A percentile compares a stretch with the other conserved stretches of the same genome.
phyloP scores from a whole-genome alignment of 2,329 filamentous ascomycete species.

The Septoria linicola region DNA sequence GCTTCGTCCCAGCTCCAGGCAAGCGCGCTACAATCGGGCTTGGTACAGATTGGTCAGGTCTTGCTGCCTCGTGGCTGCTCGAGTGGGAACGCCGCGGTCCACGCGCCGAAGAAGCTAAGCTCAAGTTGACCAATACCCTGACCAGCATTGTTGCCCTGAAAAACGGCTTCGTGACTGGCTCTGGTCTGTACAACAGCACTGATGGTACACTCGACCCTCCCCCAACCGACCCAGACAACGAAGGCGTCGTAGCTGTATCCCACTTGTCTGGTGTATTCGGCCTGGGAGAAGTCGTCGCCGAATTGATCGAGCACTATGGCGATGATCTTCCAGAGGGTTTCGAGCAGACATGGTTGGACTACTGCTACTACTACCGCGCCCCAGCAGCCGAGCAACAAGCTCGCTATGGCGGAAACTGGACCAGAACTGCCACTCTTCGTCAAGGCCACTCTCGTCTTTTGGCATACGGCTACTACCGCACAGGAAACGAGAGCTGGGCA shows the following conservation, averaged over 20 bases:
- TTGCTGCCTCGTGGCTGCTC: slow-evolving; percentile 59
- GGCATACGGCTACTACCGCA: slow-evolving; percentile 52
- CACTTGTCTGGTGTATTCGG: slow-evolving; percentile 61
- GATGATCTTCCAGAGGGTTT: slow-evolving; percentile 51
- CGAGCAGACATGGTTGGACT: slow-evolving; percentile 58
- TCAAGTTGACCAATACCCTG: slow-evolving; percentile 52
- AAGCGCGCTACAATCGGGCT: slow-evolving; percentile 52
- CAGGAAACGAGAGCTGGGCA: slow-evolving; percentile 50
- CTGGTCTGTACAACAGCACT: slow-evolving; percentile 52
- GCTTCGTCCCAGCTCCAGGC: slow-evolving; percentile 48
- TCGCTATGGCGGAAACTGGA: slow-evolving; percentile 54
- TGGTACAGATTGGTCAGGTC: slow-evolving; percentile 59
- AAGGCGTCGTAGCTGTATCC: slow-evolving; percentile 53
- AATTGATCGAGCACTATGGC: slow-evolving; percentile 53
- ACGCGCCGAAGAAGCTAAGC: slow-evolving; percentile 53
- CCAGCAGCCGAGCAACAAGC: slow-evolving; percentile 51
- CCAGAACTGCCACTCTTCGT: slow-evolving; percentile 42
- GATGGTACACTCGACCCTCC: slow-evolving; percentile 55
- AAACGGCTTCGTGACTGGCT: slow-evolving; percentile 60
- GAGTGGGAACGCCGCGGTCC: slow-evolving; percentile 60
- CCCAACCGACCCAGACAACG: slow-evolving; percentile 53
- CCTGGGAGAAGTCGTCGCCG: slow-evolving; percentile 57
- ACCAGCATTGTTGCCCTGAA: slow-evolving; percentile 55
- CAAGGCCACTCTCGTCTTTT: slow-evolving; percentile 61
- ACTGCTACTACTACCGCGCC: slow-evolving; percentile 59